Percentiles rank a stretch among this genome's conserved stretches.
These are phyloP conservation scores for Nymphaea colorata DNA, from an alignment of 164 flowering plant genomes.

Conservation along the genomic window DNA sequence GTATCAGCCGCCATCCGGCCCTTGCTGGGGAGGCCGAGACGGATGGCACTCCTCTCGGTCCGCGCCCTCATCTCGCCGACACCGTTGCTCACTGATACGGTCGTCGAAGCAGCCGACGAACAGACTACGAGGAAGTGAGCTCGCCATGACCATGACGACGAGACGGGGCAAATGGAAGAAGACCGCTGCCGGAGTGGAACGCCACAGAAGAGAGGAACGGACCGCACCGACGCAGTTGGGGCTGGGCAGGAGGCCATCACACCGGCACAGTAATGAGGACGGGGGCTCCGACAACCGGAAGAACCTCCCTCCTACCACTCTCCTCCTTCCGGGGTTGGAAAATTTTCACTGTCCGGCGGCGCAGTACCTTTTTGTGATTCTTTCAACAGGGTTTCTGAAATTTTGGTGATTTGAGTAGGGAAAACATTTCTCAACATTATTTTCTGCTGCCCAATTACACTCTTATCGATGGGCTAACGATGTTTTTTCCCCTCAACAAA, in stretches of 20 bases:
- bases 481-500: no score
- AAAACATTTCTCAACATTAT: no score
- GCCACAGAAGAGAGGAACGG: not conserved
- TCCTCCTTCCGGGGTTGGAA: not conserved
- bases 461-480: no score
- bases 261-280: not conserved
- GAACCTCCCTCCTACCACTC: not conserved
- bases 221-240: not conserved
- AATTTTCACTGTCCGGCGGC: no score
- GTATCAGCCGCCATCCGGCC: slow-evolving; percentile 87
- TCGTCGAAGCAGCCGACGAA: not conserved
- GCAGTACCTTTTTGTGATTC: no score
- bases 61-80: not conserved
- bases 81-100: not conserved
- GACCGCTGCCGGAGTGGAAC: not conserved
- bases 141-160: not conserved
- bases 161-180: not conserved
- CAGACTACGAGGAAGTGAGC: not conserved
- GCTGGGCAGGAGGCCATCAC: not conserved
- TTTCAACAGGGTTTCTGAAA: no score
- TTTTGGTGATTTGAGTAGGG: no score
- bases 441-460: no score
- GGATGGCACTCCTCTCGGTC: slow-evolving; percentile 43
- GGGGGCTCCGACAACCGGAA: not conserved
- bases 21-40: slow-evolving; percentile 89